A percentile compares a stretch with the other conserved stretches of the same genome.
These are phyloP conservation scores for Telopea speciosissima DNA, from an alignment of 177 flowering plant species.

Conservation along the genomic window DNA sequence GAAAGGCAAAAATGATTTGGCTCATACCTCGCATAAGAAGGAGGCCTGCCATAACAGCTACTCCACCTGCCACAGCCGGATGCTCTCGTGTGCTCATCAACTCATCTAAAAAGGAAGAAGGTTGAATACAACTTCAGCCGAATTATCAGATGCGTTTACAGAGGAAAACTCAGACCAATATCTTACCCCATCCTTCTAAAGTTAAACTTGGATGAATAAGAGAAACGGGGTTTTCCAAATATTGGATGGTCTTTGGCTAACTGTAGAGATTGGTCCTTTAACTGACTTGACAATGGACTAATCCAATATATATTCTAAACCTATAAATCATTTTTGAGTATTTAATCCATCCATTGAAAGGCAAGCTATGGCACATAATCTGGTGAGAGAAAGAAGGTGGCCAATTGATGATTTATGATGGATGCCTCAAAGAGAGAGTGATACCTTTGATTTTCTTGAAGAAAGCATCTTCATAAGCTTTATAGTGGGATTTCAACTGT, in stretches of 20 bases:
- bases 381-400: not conserved
- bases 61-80: constrained; percentile 50
- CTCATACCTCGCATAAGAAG: constrained; percentile 62
- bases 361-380: not conserved
- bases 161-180: not conserved
- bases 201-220: not conserved
- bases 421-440: not conserved
- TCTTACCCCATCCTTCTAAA: not conserved
- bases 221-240: not conserved
- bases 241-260: not conserved
- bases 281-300: not conserved
- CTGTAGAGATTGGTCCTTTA: not conserved
- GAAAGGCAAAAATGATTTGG: too few species aligned
- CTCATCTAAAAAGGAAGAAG: constrained; percentile 35
- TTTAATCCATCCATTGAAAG: not conserved
- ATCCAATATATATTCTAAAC: not conserved
- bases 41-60: constrained; percentile 47
- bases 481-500: constrained; percentile 32
- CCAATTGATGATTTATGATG: not conserved
- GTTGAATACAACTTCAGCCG: not conserved
- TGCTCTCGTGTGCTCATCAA: constrained; percentile 56
- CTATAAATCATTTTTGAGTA: not conserved
- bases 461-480: constrained; percentile 59
- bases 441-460: constrained; percentile 62
- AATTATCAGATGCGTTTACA: not conserved